phyloP scores from a whole-genome alignment of 2,329 filamentous ascomycete species.

The Kalaharituber pfeilii region DNA sequence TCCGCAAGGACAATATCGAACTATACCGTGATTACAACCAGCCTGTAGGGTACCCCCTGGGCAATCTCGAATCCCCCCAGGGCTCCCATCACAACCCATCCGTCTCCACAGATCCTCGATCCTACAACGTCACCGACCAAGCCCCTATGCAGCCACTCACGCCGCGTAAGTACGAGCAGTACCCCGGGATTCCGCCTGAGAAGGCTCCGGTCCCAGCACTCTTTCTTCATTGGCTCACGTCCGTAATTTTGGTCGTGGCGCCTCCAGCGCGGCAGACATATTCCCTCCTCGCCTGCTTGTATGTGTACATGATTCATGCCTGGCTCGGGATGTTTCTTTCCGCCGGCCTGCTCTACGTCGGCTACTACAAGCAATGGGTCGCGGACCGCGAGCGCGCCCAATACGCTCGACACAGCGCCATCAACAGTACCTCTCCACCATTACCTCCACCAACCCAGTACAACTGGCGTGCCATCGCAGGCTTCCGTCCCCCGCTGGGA shows the following conservation, averaged over 20 bases:
- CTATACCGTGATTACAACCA: conserved; percentile 1
- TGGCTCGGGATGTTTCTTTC: conserved; percentile 25
- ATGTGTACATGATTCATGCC: conserved; percentile 29
- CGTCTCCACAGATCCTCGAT: too few relatives aligned
- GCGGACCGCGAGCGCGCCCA: not conserved
- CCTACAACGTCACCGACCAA: too few relatives aligned
- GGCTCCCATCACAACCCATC: too few relatives aligned
- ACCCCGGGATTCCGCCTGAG: conserved; percentile 19
- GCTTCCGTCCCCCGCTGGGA: conserved; percentile 12
- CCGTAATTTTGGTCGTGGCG: conserved; percentile 25
- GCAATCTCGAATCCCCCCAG: too few relatives aligned
- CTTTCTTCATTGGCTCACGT: conserved; percentile 28
- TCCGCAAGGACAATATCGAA: conserved; percentile 17
- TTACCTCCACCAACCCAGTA: conserved; percentile 2
- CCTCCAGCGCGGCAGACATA: conserved; percentile 19
- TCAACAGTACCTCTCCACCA: not conserved
- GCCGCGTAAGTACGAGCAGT: not conserved
- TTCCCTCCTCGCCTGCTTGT: conserved; percentile 26
- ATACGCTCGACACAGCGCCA: not conserved
- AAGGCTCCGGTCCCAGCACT: conserved; percentile 28
- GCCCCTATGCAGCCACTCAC: not conserved
- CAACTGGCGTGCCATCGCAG: conserved; percentile 4
- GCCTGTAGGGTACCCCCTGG: too few relatives aligned
- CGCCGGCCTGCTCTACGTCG: conserved; percentile 24
- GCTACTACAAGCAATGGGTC: not conserved